Conservation (phyloP, 305 asterid genomes). For the Ajuga reptans region DNA sequence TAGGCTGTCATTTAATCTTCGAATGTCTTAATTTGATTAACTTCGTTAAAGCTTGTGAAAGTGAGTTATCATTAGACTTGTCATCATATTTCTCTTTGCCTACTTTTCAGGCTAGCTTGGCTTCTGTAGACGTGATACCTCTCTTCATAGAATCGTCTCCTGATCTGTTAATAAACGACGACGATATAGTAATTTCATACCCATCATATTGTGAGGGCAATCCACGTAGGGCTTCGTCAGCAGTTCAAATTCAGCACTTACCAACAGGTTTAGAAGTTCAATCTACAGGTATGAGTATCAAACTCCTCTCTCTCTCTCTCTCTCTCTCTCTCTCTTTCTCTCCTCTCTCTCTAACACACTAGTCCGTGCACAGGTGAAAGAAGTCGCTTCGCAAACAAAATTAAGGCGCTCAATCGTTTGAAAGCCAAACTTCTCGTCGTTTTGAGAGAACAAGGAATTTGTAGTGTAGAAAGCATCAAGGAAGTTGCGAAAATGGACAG, state of each 20-base stretch:
- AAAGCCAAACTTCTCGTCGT: conserved; percentile 58
- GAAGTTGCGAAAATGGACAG: conserved; percentile 24
- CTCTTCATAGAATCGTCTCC: conserved; percentile 63
- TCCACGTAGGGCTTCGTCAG: conserved; percentile 22
- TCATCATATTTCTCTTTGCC: background rate
- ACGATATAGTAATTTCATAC: conserved; percentile 38
- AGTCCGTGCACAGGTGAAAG: conserved; percentile 53
- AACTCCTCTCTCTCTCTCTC: background rate
- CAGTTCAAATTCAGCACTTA: conserved; percentile 49
- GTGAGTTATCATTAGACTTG: background rate
- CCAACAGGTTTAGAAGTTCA: conserved; percentile 62
- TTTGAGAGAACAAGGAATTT: conserved; percentile 36
- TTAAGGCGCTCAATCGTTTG: conserved; percentile 65
- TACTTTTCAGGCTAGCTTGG: conserved; percentile 39
- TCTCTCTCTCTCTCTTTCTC: background rate
- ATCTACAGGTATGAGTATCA: conserved; percentile 44
- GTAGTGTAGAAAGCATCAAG: conserved; percentile 30
- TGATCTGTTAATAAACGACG: conserved; percentile 38
- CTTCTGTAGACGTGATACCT: conserved; percentile 68
- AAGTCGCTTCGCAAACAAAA: conserved; percentile 64
- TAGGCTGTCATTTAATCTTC: background rate
- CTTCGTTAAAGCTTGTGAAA: background rate
- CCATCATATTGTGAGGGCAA: conserved; percentile 24
- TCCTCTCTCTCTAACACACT: background rate
- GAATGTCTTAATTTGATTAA: background rate